Base-by-base conservation (phyloP, 306 rosid genomes). In the Lathyrus tuberosus region DNA sequence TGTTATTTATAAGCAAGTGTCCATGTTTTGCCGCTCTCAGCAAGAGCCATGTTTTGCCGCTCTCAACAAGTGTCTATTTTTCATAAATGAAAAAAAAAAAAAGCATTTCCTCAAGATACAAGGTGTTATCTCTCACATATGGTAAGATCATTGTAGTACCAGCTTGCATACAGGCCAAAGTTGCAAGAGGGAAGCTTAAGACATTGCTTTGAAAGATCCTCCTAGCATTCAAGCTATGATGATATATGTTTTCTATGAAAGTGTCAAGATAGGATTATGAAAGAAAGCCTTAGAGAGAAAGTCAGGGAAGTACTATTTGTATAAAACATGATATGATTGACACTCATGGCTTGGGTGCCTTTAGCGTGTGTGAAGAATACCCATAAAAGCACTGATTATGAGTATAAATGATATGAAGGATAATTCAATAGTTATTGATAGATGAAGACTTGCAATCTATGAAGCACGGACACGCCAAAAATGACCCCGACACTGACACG, bases 101-200 rank as follows among this genome's bases (percentile, higher is more conserved):
- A 28, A 1, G 35, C 24, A 54, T 5, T 48, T 14, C 30, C 38
- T 13, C 57, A 8, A 16, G 43, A 24, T 8, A 35, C 51, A 49
- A 73, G 70, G 33, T 35, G 44, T 52, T 16, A 33, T 28, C 46
- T 6, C 66, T 24, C 57, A 5, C 48, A 52, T 31, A 43, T 5
- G 60, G n/a, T 31, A 49, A 30, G 13, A 54, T 20, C 51, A 30
- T 11, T 6, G n/a, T 10, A 11, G 12, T 38, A 35, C 4, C 38
- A 46, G 67, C 4, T 57, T n/a, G 2, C 9, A 5, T 59, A 43
- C 12, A 52, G 24, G 31, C 41, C 16, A 53, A 49, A 65, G 4
- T 28, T 18, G 28, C 12, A 65, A 53, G 51, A 30, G 31, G 18
- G 42, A 20, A 65, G 41, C 61, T 66, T 22, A 56, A 74, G 59